A percentile compares a stretch with the other conserved stretches of the same genome.
phyloP scores from a whole-genome alignment of 2,329 filamentous ascomycete genomes.

The Pestalotiopsis fici region DNA sequence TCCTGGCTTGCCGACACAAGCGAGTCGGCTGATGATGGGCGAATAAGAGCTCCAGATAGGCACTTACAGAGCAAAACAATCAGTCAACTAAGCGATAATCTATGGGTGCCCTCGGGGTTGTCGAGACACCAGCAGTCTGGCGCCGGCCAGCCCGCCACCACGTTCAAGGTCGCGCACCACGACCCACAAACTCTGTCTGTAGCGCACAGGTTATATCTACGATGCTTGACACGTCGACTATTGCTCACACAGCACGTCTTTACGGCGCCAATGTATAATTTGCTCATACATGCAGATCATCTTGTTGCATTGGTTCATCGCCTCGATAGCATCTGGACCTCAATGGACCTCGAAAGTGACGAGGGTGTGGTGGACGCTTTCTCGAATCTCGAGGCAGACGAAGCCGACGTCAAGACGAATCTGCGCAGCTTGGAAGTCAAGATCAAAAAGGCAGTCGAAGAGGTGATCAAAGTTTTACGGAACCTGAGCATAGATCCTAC shows the following conservation, averaged over 20 bases:
- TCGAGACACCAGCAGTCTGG: neutral
- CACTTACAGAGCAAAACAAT: neutral
- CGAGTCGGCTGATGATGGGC: constrained; percentile 14
- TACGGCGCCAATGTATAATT: constrained; percentile 64
- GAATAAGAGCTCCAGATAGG: neutral
- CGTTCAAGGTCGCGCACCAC: constrained; percentile 42
- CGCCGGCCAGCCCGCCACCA: neutral
- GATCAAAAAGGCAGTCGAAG: constrained; percentile 68
- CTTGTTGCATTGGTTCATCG: constrained; percentile 77
- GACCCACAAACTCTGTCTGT: constrained; percentile 84
- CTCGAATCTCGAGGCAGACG: constrained; percentile 71
- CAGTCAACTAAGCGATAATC: neutral
- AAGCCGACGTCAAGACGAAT: constrained; percentile 65
- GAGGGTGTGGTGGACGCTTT: constrained; percentile 79
- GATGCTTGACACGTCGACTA: constrained; percentile 65
- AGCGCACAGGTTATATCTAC: constrained; percentile 78
- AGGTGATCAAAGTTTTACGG: constrained; percentile 60
- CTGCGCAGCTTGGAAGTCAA: constrained; percentile 63
- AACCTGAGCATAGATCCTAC: constrained; percentile 43
- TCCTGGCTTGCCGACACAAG: constrained; percentile 63
- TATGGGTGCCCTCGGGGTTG: constrained; percentile 9
- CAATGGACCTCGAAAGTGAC: constrained; percentile 79
- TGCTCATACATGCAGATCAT: constrained; percentile 77
- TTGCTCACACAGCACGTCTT: constrained; percentile 66
- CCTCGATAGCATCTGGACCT: constrained; percentile 74